These are phyloP conservation scores for Leptographium procerum DNA, from an alignment of 2,329 filamentous ascomycete species.

Conservation along the genomic window DNA sequence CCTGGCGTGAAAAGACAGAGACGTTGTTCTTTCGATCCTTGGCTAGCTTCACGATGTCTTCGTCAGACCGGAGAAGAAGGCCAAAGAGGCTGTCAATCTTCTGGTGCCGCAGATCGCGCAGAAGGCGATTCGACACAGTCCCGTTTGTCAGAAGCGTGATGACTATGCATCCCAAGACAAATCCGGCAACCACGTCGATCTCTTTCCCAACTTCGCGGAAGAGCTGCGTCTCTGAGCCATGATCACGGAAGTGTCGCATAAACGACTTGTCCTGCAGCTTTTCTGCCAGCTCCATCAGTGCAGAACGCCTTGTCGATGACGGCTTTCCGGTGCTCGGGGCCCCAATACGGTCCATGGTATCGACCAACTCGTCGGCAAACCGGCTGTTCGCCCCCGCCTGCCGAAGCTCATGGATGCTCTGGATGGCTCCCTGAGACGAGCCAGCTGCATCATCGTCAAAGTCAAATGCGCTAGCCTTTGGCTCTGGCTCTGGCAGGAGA, in stretches of 20 bases:
- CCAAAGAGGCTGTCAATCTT: conserved; percentile 43
- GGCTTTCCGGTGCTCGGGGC: conserved; percentile 29
- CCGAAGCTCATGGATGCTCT: conserved; percentile 53
- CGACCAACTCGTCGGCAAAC: conserved; percentile 54
- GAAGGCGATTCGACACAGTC: conserved; percentile 47
- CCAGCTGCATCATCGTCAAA: conserved; percentile 33
- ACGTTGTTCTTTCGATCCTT: conserved; percentile 58
- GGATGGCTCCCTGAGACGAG: conserved; percentile 38
- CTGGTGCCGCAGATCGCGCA: conserved; percentile 41
- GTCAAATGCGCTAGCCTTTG: conserved; percentile 17
- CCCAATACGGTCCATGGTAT: conserved; percentile 50
- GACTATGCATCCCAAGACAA: conserved; percentile 52
- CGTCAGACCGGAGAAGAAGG: conserved; percentile 38
- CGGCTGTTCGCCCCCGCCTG: conserved; percentile 56
- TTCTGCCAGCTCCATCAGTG: conserved; percentile 47
- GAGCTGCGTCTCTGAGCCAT: conserved; percentile 58
- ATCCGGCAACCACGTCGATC: conserved; percentile 49
- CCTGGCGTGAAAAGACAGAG: conserved; percentile 50
- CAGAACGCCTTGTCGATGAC: conserved; percentile 43
- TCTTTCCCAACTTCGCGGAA: conserved; percentile 50
- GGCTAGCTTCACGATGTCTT: conserved; percentile 49
- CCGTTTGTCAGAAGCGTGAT: conserved; percentile 46
- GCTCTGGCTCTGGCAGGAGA: conserved; percentile 15
- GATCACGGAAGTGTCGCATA: conserved; percentile 59
- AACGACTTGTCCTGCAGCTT: conserved; percentile 53